A percentile compares a stretch with the other conserved stretches of the same genome.
Conservation (phyloP, 768 basidiomycete genomes). For the Amanita subjunquillea region DNA sequence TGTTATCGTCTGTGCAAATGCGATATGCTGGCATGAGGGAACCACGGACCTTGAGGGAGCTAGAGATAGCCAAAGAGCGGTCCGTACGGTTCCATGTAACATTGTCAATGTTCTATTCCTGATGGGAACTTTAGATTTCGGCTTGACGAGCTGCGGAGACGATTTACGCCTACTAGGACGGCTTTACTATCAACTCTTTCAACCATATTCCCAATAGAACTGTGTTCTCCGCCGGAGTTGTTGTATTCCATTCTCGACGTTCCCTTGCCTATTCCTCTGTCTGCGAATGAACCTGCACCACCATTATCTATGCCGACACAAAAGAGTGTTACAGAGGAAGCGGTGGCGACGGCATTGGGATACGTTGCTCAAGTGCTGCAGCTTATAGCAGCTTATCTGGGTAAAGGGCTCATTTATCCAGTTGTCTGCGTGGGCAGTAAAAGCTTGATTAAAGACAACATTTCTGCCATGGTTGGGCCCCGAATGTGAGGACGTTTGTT, state of each 20-base stretch:
- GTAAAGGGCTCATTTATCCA: constrained; percentile 74
- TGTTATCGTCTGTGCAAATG: constrained; percentile 32
- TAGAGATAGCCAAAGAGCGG: constrained; percentile 29
- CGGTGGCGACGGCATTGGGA: constrained; percentile 82
- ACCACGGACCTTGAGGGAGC: constrained; percentile 16
- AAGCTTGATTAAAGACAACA: constrained; percentile 85
- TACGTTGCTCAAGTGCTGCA: constrained; percentile 85
- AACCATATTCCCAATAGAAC: constrained; percentile 81
- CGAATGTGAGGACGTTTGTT: constrained; percentile 55
- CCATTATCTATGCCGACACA: constrained; percentile 59
- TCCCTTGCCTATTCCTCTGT: constrained; percentile 83
- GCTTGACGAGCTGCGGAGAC: constrained; percentile 34
- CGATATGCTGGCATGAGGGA: constrained; percentile 19
- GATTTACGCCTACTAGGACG: constrained; percentile 44
- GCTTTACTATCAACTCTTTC: constrained; percentile 63
- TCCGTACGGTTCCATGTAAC: constrained; percentile 11
- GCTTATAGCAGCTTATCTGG: constrained; percentile 69
- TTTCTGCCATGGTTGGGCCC: constrained; percentile 92
- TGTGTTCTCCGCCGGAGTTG: constrained; percentile 74
- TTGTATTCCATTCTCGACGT: constrained; percentile 81
- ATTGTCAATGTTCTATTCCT: constrained; percentile 1
- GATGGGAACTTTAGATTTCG: constrained; percentile 29
- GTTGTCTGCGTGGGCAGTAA: constrained; percentile 85
- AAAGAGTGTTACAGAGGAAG: constrained; percentile 73
- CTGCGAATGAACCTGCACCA: constrained; percentile 71